A percentile compares a stretch with the other conserved stretches of the same genome.
Conservation (phyloP, 768 basidiomycete species). For the Obba rivulosa region DNA sequence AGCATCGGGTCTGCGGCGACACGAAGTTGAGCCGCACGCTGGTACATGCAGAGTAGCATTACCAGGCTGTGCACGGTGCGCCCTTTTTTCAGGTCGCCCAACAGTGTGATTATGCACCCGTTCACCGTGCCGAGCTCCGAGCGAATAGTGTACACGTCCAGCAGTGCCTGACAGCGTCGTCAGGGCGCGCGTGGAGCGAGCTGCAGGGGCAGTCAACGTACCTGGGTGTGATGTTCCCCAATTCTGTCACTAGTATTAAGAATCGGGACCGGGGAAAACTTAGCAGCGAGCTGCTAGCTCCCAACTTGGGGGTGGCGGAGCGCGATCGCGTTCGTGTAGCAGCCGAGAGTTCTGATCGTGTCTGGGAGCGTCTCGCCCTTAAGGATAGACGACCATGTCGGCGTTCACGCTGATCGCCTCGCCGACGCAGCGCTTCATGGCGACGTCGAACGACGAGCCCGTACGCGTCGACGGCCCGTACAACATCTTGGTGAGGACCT, state of each 20-base stretch:
- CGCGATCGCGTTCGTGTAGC: constrained; percentile 93
- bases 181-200: neutral
- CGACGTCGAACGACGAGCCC: constrained; percentile 93
- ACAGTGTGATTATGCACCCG: constrained; percentile 84
- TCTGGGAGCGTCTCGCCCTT: constrained; percentile 95
- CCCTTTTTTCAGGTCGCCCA: constrained; percentile 97
- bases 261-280: constrained; percentile 91
- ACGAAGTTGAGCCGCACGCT: constrained; percentile 95
- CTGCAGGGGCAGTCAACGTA: constrained; percentile 24
- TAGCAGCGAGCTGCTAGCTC: constrained; percentile 92
- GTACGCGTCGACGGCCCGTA: constrained; percentile 98
- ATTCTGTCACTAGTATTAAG: constrained; percentile 96
- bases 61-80: constrained; percentile 97
- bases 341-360: constrained; percentile 89
- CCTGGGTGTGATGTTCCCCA: constrained; percentile 97
- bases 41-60: constrained; percentile 85
- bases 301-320: constrained; percentile 93
- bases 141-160: constrained; percentile 94
- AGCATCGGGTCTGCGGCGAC: constrained; percentile 89
- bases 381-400: constrained; percentile 77
- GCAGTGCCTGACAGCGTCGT: constrained; percentile 51
- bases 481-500: constrained; percentile 87
- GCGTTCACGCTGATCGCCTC: constrained; percentile 83
- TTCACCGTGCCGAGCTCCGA: constrained; percentile 98
- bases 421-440: constrained; percentile 98